Conservation (phyloP, 331 rosid genomes). For the Dryas integrifolia region DNA sequence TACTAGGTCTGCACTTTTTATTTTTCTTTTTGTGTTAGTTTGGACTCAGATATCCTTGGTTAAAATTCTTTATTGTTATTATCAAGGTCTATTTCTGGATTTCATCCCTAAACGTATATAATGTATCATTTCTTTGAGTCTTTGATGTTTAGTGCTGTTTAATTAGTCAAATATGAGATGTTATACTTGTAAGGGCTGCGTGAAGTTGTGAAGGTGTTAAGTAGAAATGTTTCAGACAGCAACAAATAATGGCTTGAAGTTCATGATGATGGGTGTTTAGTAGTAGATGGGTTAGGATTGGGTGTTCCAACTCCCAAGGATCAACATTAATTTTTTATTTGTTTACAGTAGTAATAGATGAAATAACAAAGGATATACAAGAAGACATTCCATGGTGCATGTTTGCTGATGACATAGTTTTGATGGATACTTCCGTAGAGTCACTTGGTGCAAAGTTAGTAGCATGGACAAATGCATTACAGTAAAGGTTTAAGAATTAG, state of each 20-base stretch:
- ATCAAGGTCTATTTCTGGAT: not conserved
- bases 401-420: not conserved
- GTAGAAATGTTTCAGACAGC: not conserved
- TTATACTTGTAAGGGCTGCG: not conserved
- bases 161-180: not conserved
- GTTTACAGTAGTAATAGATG: no score
- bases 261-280: no score
- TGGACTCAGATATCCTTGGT: not conserved
- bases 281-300: no score
- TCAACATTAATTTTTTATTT: no score
- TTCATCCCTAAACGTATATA: not conserved
- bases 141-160: not conserved
- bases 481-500: not conserved
- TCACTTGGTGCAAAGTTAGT: not conserved
- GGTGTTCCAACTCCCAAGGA: no score
- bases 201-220: not conserved
- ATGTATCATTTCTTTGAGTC: not conserved
- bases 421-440: not conserved
- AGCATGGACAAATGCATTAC: no score
- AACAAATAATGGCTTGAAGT: not conserved
- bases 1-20: not conserved
- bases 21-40: not conserved
- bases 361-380: no score
- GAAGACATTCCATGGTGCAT: no score
- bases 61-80: not conserved